Evolutionary conservation across 495 filamentous ascomycete genomes (phyloP).

Genomic region (Hyphodiscus hymeniophilus): DNA sequence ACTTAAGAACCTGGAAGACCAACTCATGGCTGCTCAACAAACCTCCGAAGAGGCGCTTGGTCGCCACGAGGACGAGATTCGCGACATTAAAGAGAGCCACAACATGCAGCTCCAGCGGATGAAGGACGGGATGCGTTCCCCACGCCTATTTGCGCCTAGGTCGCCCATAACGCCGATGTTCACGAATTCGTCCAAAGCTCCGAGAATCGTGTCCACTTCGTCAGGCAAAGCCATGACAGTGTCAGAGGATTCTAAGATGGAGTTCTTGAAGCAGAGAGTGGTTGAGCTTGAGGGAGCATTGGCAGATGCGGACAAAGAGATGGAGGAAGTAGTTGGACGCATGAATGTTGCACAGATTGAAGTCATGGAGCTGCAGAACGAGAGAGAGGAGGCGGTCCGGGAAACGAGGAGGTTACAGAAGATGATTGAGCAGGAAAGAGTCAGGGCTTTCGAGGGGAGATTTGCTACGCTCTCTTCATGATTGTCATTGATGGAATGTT

Average conservation of each 20-base stretch:
- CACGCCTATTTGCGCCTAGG: slow-evolving; percentile 37
- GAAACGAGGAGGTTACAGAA: slow-evolving; percentile 70
- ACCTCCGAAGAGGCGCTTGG: slow-evolving; percentile 75
- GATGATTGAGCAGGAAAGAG: slow-evolving; percentile 37
- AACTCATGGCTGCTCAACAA: slow-evolving; percentile 73
- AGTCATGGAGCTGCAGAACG: slow-evolving; percentile 83
- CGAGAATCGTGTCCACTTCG: slow-evolving; percentile 39
- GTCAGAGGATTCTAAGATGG: slow-evolving; percentile 46
- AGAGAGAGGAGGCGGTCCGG: slow-evolving; percentile 81
- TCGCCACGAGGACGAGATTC: slow-evolving; percentile 80
- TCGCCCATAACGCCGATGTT: slow-evolving; percentile 62
- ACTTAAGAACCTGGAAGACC: slow-evolving; percentile 76
- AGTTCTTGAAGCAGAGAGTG: slow-evolving; percentile 64
- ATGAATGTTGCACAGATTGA: slow-evolving; percentile 96
- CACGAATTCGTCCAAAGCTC: slow-evolving; percentile 35
- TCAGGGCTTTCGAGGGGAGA: slow-evolving; percentile 36
- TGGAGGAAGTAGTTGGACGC: slow-evolving; percentile 84
- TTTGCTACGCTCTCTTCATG: slow-evolving; percentile 24
- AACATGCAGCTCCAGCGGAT: slow-evolving; percentile 70
- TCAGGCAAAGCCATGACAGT: slow-evolving; percentile 30
- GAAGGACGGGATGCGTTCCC: slow-evolving; percentile 29
- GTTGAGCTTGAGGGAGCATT: slow-evolving; percentile 78
- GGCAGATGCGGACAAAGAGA: slow-evolving; percentile 76
- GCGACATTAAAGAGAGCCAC: slow-evolving; percentile 65
- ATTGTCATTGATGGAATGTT: slow-evolving; percentile 5